Percentiles rank a stretch among this genome's conserved stretches.
Conservation (phyloP, 140 eudicot genomes). For the Senecio squalidus region DNA sequence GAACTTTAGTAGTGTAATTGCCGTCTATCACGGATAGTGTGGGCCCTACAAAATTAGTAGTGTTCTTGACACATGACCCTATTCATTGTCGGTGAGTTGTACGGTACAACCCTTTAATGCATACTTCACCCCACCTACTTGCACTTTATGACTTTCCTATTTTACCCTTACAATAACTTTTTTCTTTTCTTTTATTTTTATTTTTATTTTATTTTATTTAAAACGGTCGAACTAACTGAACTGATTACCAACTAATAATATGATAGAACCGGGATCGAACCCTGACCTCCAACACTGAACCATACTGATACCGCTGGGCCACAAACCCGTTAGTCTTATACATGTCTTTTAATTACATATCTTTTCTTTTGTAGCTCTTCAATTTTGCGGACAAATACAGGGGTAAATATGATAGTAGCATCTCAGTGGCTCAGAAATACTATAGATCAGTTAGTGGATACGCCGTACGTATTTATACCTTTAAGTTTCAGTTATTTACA, state of each 20-base stretch:
- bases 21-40: slow-evolving; percentile 47
- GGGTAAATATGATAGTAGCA: slow-evolving; percentile 98
- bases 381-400: slow-evolving; percentile 96
- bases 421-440: slow-evolving; percentile 91
- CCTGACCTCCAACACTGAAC: no score
- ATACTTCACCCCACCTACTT: neutral
- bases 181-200: no score
- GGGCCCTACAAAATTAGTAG: slow-evolving; percentile 15
- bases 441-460: slow-evolving; percentile 98
- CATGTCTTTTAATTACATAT: neutral
- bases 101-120: slow-evolving; percentile 12
- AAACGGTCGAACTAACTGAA: no score
- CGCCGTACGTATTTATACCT: slow-evolving; percentile 48
- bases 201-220: no score
- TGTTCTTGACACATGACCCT: slow-evolving; percentile 33
- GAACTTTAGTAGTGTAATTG: neutral
- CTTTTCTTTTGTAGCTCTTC: slow-evolving; percentile 59
- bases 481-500: neutral
- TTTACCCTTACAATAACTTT: slow-evolving; percentile 29
- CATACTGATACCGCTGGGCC: no score
- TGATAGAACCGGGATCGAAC: no score
- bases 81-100: slow-evolving; percentile 45
- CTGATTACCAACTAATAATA: no score
- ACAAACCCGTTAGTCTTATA: no score
- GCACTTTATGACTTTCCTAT: neutral